Evolutionary conservation across 2,329 filamentous ascomycete genomes (phyloP), one percentile per base, ranked within the genome.

Genomic region (Xylaria sp.): DNA sequence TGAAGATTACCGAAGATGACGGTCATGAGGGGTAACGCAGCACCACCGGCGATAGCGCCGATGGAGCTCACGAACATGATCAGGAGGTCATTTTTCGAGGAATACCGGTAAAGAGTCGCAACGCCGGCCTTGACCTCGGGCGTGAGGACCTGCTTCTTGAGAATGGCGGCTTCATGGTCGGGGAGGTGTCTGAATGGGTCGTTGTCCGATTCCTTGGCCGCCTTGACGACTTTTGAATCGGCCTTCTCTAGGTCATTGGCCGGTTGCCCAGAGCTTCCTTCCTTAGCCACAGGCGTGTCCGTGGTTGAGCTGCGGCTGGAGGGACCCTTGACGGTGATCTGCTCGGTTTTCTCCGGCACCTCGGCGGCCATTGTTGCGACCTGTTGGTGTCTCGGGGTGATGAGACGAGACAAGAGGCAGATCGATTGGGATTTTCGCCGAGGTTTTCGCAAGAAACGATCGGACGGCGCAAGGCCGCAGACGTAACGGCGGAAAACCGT

Each of bases 1-100:
- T 91, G 85, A 38, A 96, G 78, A 47, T 86, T 84, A 57, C 91
- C 91, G 65, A 95, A 95, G 29, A 96, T 75, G 53, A 91, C 81
- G 0, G 90, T 93, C 85, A 94, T 93, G 20, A 92, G 75, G 5
- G 91, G 91, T 56, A 93, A 72, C 7, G 88, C 87, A 50, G 89
- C 89, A 56, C 91, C 90, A 17, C 85, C 87, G 29, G 79, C 85
- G 60, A 92, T 89, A 59, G 89, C 81, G 52, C 83, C 83, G 49
- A 93, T 64, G 22, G 77, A 68, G 46, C 86, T 83, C 50, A 90
- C 71, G 38, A 71, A 64, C 39, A 91, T 80, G 66, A 92, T 84
- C 56, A 86, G 60, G 16, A 87, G 65, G 66, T 92, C 89, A 60
- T 78, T 80, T 44, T 73, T 78, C 1, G 85, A 86, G 2, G 89